Evolutionary conservation across 1,139 yeast genomes (phyloP).

Genomic region (Yamadazyma pseudoaaseri): DNA sequence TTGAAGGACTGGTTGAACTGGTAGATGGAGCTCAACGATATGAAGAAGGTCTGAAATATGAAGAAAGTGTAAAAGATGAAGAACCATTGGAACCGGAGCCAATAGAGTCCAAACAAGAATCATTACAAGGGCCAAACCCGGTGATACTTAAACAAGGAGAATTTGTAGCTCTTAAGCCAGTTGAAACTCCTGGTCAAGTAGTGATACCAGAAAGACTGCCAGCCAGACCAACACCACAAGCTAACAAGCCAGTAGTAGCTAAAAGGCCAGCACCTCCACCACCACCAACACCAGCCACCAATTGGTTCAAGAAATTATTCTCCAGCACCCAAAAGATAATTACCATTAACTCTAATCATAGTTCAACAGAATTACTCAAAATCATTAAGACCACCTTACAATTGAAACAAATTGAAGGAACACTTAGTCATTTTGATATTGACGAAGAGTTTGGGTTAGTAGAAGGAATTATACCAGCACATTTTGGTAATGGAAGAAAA

Average conservation of each 20-base stretch:
- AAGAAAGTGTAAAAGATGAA: conserved; percentile 1
- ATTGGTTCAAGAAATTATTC: conserved; percentile 42
- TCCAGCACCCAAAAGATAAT: conserved; percentile 14
- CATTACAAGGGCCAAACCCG: neutral
- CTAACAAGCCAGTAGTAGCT: neutral
- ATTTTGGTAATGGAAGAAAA: conserved; percentile 47
- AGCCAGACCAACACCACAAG: neutral
- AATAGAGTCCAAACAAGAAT: neutral
- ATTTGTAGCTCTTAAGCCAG: conserved; percentile 3
- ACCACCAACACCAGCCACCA: conserved; percentile 20
- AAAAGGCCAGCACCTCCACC: conserved; percentile 43
- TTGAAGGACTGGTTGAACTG: neutral
- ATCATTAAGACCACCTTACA: conserved; percentile 42
- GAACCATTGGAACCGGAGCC: neutral
- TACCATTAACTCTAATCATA: conserved; percentile 34
- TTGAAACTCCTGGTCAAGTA: conserved; percentile 4
- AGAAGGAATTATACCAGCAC: conserved; percentile 48
- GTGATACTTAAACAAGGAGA: neutral
- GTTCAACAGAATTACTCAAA: conserved; percentile 30
- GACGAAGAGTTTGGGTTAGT: conserved; percentile 46
- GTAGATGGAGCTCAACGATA: neutral
- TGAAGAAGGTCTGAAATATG: neutral
- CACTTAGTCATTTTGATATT: conserved; percentile 40
- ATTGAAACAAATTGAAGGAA: conserved; percentile 51
- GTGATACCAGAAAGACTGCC: conserved; percentile 1